Evolutionary conservation across 768 basidiomycete species (phyloP).

Genomic region (Podaxis carcinomalis): DNA sequence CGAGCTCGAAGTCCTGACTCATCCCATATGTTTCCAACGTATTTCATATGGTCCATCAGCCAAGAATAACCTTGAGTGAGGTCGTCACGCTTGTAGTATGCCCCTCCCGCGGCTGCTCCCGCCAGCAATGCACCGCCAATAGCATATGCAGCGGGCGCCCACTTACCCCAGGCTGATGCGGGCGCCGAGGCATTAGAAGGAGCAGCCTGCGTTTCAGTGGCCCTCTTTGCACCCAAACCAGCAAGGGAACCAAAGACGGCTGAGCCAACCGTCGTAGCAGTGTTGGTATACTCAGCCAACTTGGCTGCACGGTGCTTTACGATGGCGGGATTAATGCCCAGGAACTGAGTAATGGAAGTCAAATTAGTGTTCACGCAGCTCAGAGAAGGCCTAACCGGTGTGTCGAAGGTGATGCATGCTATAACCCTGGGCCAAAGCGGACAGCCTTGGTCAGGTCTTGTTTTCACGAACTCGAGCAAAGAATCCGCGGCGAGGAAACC

Average conservation of each 20-base stretch:
- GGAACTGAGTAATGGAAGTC: slow-evolving; percentile 48
- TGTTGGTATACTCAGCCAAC: slow-evolving; percentile 63
- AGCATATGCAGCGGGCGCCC: slow-evolving; percentile 61
- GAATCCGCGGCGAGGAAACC: slow-evolving; percentile 87
- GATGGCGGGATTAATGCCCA: slow-evolving; percentile 80
- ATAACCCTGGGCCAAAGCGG: slow-evolving; percentile 88
- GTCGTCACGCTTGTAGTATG: slow-evolving; percentile 79
- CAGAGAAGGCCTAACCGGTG: slow-evolving; percentile 60
- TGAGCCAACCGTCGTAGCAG: slow-evolving; percentile 60
- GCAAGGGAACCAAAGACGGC: slow-evolving; percentile 56
- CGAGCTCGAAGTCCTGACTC: slow-evolving; percentile 56
- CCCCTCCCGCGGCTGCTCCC: slow-evolving; percentile 80
- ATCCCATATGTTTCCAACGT: slow-evolving; percentile 84
- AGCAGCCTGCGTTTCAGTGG: slow-evolving; percentile 21
- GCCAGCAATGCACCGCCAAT: slow-evolving; percentile 74
- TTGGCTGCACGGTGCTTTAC: slow-evolving; percentile 83
- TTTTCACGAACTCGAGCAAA: slow-evolving; percentile 63
- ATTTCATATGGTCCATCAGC: slow-evolving; percentile 88
- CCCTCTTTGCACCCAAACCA: slow-evolving; percentile 43
- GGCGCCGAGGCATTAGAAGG: slow-evolving; percentile 19
- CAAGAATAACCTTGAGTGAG: slow-evolving; percentile 65
- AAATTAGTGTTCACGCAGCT: neutral
- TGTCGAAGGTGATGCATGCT: slow-evolving; percentile 84
- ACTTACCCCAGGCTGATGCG: slow-evolving; percentile 45
- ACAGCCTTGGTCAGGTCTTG: slow-evolving; percentile 57